A percentile compares a stretch with the other conserved stretches of the same genome.
Evolutionary conservation across 441 rosid species (phyloP).

Genomic region (Pelargonium myrrhifolium): DNA sequence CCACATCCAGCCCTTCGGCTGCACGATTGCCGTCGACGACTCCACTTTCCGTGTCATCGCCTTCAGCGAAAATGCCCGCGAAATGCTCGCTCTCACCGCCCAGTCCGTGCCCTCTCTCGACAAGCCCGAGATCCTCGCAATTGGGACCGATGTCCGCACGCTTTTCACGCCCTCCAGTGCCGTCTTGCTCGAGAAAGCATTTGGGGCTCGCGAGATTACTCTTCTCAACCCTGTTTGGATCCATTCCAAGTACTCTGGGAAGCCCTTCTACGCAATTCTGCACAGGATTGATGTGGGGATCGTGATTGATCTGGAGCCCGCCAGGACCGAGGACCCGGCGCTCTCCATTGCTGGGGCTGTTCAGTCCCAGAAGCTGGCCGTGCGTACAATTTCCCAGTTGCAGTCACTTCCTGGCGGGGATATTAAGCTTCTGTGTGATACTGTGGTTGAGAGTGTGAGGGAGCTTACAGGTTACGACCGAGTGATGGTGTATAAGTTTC

Average conservation of each 20-base stretch:
- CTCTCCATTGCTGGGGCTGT: constrained; percentile 76
- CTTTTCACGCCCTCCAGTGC: constrained; percentile 51
- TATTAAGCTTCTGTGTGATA: constrained; percentile 49
- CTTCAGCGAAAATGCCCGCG: constrained; percentile 64
- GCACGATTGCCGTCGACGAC: constrained; percentile 60
- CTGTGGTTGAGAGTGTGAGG: constrained; percentile 61
- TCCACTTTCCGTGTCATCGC: constrained; percentile 49
- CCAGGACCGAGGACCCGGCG: constrained; percentile 64
- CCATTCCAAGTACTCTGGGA: constrained; percentile 53
- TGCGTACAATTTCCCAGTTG: constrained; percentile 69
- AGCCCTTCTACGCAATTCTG: constrained; percentile 71
- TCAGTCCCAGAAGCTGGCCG: constrained; percentile 70
- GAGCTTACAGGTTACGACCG: constrained; percentile 72
- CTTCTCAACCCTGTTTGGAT: constrained; percentile 63
- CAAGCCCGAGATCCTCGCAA: constrained; percentile 46
- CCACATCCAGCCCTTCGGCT: constrained; percentile 72
- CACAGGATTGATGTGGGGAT: constrained; percentile 70
- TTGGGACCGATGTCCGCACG: constrained; percentile 54
- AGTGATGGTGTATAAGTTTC: constrained; percentile 78
- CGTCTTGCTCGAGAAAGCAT: constrained; percentile 57
- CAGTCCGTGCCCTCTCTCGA: constrained; percentile 55
- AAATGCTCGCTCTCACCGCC: constrained; percentile 51
- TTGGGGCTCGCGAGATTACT: constrained; percentile 50
- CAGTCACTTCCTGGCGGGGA: constrained; percentile 65
- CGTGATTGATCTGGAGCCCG: constrained; percentile 73